Conservation (phyloP, 2,329 filamentous ascomycete species). For the Paecilomyces dactylethromorphus region DNA sequence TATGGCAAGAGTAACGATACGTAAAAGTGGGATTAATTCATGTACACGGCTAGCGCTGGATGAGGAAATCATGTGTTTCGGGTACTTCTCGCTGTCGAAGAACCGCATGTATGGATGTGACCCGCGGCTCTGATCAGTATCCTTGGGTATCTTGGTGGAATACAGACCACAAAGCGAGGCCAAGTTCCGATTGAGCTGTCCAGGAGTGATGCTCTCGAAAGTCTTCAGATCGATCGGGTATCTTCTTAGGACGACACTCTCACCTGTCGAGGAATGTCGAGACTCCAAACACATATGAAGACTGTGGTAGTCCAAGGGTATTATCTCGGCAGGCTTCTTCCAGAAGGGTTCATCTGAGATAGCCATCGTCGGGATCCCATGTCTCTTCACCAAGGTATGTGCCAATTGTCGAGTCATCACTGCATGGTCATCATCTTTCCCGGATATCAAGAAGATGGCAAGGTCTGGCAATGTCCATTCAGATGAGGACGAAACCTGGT, state of each 20-base stretch:
- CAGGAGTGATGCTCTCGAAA: constrained; percentile 41
- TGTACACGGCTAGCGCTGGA: constrained; percentile 14
- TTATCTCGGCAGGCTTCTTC: constrained; percentile 25
- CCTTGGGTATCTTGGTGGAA: constrained; percentile 17
- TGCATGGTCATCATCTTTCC: constrained; percentile 20
- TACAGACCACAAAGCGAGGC: constrained; percentile 33
- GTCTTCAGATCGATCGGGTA: constrained; percentile 42
- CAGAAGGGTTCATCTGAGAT: constrained; percentile 39
- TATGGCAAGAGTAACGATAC: constrained; percentile 20
- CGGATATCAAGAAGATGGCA: constrained; percentile 39
- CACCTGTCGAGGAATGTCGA: constrained; percentile 25
- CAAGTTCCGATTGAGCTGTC: constrained; percentile 41
- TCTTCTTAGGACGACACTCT: constrained; percentile 25
- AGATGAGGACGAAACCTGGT: constrained; percentile 29
- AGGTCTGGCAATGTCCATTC: constrained; percentile 41
- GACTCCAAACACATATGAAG: constrained; percentile 40
- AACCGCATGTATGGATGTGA: constrained; percentile 5
- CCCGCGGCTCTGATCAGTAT: constrained; percentile 9
- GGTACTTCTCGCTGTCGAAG: constrained; percentile 18
- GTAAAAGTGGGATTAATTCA: constrained; percentile 18
- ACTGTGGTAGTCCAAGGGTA: constrained; percentile 33
- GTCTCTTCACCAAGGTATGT: constrained; percentile 36
- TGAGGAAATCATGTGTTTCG: constrained; percentile 16
- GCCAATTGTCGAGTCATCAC: constrained; percentile 26
- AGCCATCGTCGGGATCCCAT: constrained; percentile 37